These are phyloP conservation scores for Spathaspora arborariae DNA, from an alignment of 805 yeast genomes.

Conservation along the genomic window DNA sequence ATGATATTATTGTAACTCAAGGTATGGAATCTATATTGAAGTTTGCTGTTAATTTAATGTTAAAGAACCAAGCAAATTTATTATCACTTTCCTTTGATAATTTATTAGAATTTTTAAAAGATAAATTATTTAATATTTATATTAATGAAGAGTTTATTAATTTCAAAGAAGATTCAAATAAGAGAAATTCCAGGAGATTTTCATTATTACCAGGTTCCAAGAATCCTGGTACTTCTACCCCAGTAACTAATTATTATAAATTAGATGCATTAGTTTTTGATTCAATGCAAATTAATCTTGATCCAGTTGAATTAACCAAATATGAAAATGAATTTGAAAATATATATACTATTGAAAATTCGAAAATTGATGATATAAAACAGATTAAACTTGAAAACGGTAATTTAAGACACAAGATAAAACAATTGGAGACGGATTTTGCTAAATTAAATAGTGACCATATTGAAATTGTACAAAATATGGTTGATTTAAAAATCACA, in stretches of 20 bases:
- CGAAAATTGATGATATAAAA: slow-evolving; percentile 61
- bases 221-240: slow-evolving; percentile 7
- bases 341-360: slow-evolving; percentile 63
- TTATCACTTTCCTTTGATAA: slow-evolving; percentile 69
- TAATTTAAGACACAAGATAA: slow-evolving; percentile 65
- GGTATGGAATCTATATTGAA: slow-evolving; percentile 85
- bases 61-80: slow-evolving; percentile 58
- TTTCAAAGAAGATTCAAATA: slow-evolving; percentile 8
- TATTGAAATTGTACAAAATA: slow-evolving; percentile 78
- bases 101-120: slow-evolving; percentile 73
- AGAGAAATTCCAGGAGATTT: slow-evolving; percentile 12
- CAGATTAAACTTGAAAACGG: slow-evolving; percentile 62
- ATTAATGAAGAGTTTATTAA: slow-evolving; percentile 38
- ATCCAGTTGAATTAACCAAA: slow-evolving; percentile 68
- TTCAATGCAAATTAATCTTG: slow-evolving; percentile 67
- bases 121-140: slow-evolving; percentile 70
- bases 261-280: slow-evolving; percentile 75
- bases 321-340: slow-evolving; percentile 74
- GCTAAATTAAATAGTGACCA: slow-evolving; percentile 76
- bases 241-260: slow-evolving; percentile 39
- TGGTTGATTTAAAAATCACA: slow-evolving; percentile 74
- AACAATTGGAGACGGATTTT: slow-evolving; percentile 66
- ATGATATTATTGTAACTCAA: slow-evolving; percentile 84
- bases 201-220: slow-evolving; percentile 19
- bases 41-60: slow-evolving; percentile 78